These are phyloP conservation scores for Solanum rostratum DNA, from an alignment of 257 asterid genomes.

Conservation along the genomic window DNA sequence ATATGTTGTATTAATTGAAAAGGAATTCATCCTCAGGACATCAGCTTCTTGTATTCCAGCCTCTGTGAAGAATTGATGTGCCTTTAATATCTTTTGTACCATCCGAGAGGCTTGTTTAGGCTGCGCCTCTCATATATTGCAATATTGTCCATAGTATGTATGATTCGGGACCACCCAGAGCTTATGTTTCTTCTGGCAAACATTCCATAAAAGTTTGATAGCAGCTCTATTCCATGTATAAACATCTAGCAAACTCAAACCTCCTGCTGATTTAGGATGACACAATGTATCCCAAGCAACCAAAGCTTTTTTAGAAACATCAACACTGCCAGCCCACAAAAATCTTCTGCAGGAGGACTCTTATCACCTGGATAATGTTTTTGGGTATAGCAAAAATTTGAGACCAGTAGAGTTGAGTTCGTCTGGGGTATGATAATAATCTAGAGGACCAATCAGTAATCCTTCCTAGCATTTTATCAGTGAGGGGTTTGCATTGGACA, in stretches of 20 bases:
- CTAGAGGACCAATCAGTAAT: background rate
- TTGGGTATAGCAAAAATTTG: no score
- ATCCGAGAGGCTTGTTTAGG: background rate
- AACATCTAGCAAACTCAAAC: background rate
- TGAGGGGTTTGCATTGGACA: background rate
- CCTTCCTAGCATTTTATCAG: background rate
- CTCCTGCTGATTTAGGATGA: background rate
- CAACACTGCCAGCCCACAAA: background rate
- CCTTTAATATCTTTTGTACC: background rate
- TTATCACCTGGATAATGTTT: background rate
- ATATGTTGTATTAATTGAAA: no score
- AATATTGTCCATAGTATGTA: no score
- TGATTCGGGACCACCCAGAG: background rate
- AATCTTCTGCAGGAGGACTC: background rate
- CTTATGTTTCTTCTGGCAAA: background rate
- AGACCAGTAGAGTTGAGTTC: background rate
- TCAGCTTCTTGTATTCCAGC: background rate
- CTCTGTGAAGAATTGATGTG: background rate
- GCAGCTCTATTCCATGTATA: background rate
- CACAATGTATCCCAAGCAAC: background rate
- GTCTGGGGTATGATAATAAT: no score
- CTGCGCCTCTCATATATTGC: background rate
- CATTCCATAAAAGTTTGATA: background rate
- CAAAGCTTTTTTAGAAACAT: background rate
- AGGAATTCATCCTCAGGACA: no score